Evolutionary conservation across 1,139 yeast species (phyloP).

Genomic region (Meyerozyma athensensis): DNA sequence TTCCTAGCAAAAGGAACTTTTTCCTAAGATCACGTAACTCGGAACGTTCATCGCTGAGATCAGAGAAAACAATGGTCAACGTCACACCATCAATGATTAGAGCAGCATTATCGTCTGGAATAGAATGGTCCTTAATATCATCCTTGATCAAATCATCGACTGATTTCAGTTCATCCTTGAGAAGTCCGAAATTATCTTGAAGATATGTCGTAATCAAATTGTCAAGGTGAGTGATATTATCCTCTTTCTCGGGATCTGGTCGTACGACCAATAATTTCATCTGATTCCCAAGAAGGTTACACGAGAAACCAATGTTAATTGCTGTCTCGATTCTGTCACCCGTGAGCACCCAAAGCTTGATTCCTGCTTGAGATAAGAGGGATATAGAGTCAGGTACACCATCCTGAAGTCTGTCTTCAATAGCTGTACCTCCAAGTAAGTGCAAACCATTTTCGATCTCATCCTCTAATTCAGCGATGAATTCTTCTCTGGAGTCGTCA

Average conservation of each 20-base stretch:
- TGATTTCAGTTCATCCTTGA: slow-evolving; percentile 8
- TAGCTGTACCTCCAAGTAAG: slow-evolving; percentile 93
- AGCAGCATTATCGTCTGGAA: slow-evolving; percentile 12
- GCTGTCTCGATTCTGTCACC: slow-evolving; percentile 99
- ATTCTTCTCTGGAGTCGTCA: slow-evolving; percentile 69
- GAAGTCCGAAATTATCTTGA: slow-evolving; percentile 10
- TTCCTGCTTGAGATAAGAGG: slow-evolving; percentile 81
- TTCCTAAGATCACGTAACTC: slow-evolving; percentile 19
- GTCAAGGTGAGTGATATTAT: slow-evolving; percentile 26
- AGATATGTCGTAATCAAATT: slow-evolving; percentile 26
- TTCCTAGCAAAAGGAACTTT: slow-evolving; percentile 52
- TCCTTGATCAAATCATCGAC: slow-evolving; percentile 30
- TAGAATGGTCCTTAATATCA: slow-evolving; percentile 30
- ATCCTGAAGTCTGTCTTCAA: slow-evolving; percentile 90
- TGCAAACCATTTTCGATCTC: slow-evolving; percentile 69
- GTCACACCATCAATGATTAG: slow-evolving; percentile 16
- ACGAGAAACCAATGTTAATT: slow-evolving; percentile 93
- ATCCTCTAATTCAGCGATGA: slow-evolving; percentile 74
- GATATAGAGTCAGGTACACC: slow-evolving; percentile 96
- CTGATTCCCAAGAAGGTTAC: slow-evolving; percentile 79
- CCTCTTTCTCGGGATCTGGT: slow-evolving; percentile 23
- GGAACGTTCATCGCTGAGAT: slow-evolving; percentile 15
- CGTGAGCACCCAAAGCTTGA: slow-evolving; percentile 93
- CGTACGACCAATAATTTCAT: slow-evolving; percentile 80
- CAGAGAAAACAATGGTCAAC: slow-evolving; percentile 10